phyloP scores from a whole-genome alignment of 192 early-diverging fungal genomes.

The Gamsiella multidivaricata region DNA sequence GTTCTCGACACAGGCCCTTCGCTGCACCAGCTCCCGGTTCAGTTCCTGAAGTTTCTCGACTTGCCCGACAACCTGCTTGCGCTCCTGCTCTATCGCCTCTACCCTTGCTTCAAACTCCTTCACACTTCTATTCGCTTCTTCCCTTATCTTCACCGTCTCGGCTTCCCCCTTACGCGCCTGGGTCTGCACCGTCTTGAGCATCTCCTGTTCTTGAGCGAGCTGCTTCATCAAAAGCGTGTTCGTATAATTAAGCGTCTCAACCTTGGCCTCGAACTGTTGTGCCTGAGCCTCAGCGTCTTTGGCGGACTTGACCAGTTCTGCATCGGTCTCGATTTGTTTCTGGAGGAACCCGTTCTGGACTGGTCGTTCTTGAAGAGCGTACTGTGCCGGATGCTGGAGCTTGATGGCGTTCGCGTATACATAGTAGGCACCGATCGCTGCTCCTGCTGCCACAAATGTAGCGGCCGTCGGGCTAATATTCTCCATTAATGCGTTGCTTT shows the following conservation, averaged over 20 bases:
- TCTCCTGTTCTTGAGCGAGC: conserved; percentile 42
- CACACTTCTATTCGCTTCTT: too few species aligned
- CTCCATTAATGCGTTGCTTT: too few species aligned
- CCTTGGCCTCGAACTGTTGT: conserved; percentile 18
- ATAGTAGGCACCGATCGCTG: conserved; percentile 24
- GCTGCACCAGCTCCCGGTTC: conserved; percentile 19
- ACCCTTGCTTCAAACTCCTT: conserved; percentile 1
- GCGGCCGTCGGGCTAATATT: conserved; percentile 18
- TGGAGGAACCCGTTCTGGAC: conserved; percentile 25
- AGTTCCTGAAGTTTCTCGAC: conserved; percentile 6
- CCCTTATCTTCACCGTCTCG: not conserved
- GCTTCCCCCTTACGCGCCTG: not conserved
- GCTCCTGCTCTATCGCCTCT: conserved; percentile 12
- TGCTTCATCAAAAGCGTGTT: conserved; percentile 50
- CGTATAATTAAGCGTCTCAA: conserved; percentile 54
- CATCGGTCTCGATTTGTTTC: conserved; percentile 16
- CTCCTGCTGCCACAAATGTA: conserved; percentile 21
- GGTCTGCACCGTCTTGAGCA: conserved; percentile 24
- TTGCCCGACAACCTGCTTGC: not conserved
- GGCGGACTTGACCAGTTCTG: conserved; percentile 14
- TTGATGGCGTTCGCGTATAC: conserved; percentile 29
- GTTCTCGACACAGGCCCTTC: not conserved
- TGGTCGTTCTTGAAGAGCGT: conserved; percentile 13
- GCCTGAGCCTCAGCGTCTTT: conserved; percentile 22
- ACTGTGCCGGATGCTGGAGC: conserved; percentile 19